Evolutionary conservation across 306 rosid species (phyloP).

Genomic region (Calophaca sinica): DNA sequence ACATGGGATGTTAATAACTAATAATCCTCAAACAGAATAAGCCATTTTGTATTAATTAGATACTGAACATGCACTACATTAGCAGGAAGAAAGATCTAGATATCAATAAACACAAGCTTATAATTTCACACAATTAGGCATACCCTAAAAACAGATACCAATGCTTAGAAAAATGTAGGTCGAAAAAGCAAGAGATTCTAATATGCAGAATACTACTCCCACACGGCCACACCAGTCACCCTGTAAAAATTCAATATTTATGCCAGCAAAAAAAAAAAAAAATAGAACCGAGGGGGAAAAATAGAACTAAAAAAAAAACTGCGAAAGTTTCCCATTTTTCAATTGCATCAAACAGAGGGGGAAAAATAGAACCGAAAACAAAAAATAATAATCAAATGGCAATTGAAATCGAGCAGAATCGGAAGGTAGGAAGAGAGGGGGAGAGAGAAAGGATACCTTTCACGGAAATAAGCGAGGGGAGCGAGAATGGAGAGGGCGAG

Average conservation of each 20-base stretch:
- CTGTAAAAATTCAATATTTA: too few relatives aligned
- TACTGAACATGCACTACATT: not conserved
- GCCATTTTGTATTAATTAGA: not conserved
- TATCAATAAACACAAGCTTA: not conserved
- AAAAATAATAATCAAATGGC: not conserved
- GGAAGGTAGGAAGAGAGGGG: not conserved
- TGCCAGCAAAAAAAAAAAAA: too few relatives aligned
- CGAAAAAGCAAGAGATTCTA: not conserved
- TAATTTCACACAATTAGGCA: constrained; percentile 19
- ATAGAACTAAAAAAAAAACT: too few relatives aligned
- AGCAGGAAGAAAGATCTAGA: constrained; percentile 13
- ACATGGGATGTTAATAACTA: not conserved
- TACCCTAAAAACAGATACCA: constrained; percentile 22
- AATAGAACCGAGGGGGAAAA: too few relatives aligned
- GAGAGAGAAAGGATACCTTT: constrained; percentile 54
- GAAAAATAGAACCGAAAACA: not conserved
- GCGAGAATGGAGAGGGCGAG: constrained; percentile 83
- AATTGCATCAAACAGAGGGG: too few relatives aligned
- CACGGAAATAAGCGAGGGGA: constrained; percentile 80
- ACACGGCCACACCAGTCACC: too few relatives aligned
- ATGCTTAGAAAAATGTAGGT: not conserved
- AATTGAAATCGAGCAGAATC: not conserved
- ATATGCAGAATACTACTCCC: not conserved
- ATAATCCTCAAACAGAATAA: constrained; percentile 23
- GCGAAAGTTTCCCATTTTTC: too few relatives aligned